Evolutionary conservation across 2,329 filamentous ascomycete species (phyloP), one percentile per base, ranked within the genome.

Genomic region (Colletotrichum costaricense): DNA sequence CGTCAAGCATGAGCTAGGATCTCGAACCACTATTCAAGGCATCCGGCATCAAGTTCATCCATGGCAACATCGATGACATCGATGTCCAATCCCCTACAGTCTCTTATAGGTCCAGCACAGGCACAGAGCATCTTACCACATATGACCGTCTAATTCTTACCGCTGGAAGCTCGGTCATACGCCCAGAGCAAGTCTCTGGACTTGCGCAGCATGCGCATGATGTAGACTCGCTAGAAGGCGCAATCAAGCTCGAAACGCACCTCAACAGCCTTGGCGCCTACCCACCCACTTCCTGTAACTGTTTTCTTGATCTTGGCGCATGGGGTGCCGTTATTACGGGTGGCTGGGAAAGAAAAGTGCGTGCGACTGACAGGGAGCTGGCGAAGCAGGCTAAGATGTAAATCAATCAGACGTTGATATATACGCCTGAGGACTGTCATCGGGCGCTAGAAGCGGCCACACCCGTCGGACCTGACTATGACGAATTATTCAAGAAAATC

Each of bases 111-210:
- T 72, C 73, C 7, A 0, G 42, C 1, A 28, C 73, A 0, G 78
- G 77, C 1, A 2, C 7, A 1, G 16, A 62, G 1, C 66, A 74
- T 3, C 74, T 26, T 5, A 62, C 82, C 11, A 7, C 67, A 4
- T 85, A 82, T 28, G 76, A 81, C 63, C 78, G 81, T 1, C 78
- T 85, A 3, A 74, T 85, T 1, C 72, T 85, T 0, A 82, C 83
- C 0, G 80, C 82, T 0, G 83, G 83, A 2, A 84, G 83, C 58
- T 58, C 72, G 3, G 73, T 84, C 2, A 57, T 77, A 0, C 77
- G 75, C 4, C 83, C 83, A 0, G 62, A 66, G 0, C 75, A 14
- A n/a, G 62, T 84, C 1, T 0, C 74, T 0, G 82, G 83, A 0
- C 76, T 84, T 2, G n/a, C 74, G 0, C 28, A 83, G 26, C 69